Conservation (phyloP, 805 yeast genomes). For the Nakazawaea siamensis region DNA sequence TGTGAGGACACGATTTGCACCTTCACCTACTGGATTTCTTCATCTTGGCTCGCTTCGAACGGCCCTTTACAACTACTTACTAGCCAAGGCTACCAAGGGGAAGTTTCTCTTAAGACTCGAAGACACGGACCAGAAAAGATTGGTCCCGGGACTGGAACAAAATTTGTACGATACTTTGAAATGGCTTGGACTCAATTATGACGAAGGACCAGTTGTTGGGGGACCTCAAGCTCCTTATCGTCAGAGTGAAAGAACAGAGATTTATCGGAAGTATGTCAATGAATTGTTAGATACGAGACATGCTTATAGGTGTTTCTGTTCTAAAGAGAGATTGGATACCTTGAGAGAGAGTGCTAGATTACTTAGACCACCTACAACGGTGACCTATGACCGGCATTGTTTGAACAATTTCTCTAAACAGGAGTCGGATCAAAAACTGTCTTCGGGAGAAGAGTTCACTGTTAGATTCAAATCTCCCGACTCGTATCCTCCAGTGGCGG, state of each 20-base stretch:
- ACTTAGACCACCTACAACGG: slow-evolving; percentile 83
- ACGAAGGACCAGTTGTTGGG: slow-evolving; percentile 72
- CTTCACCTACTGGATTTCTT: slow-evolving; percentile 94
- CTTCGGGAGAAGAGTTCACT: slow-evolving; percentile 34
- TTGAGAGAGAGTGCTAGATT: slow-evolving; percentile 67
- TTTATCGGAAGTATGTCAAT: slow-evolving; percentile 57
- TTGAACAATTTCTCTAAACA: slow-evolving; percentile 29
- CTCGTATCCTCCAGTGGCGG: slow-evolving; percentile 56
- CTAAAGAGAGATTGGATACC: slow-evolving; percentile 63
- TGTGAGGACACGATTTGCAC: slow-evolving; percentile 90
- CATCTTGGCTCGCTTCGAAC: slow-evolving; percentile 93
- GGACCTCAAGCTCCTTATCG: slow-evolving; percentile 66
- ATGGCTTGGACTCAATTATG: slow-evolving; percentile 72
- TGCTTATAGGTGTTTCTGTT: slow-evolving; percentile 85
- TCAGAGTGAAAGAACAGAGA: slow-evolving; percentile 70
- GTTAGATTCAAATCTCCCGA: slow-evolving; percentile 76
- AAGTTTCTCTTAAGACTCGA: slow-evolving; percentile 76
- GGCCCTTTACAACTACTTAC: slow-evolving; percentile 79
- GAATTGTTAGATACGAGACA: slow-evolving; percentile 50
- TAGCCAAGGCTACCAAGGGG: slow-evolving; percentile 77
- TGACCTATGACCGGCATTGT: slow-evolving; percentile 86
- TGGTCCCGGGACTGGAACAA: slow-evolving; percentile 76
- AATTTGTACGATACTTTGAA: slow-evolving; percentile 65
- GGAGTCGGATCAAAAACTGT: slow-evolving; percentile 29
- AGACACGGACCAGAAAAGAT: slow-evolving; percentile 83